Evolutionary conservation across 1,284 basidiomycete genomes (phyloP).

Genomic region (Polyporus tsugae): DNA sequence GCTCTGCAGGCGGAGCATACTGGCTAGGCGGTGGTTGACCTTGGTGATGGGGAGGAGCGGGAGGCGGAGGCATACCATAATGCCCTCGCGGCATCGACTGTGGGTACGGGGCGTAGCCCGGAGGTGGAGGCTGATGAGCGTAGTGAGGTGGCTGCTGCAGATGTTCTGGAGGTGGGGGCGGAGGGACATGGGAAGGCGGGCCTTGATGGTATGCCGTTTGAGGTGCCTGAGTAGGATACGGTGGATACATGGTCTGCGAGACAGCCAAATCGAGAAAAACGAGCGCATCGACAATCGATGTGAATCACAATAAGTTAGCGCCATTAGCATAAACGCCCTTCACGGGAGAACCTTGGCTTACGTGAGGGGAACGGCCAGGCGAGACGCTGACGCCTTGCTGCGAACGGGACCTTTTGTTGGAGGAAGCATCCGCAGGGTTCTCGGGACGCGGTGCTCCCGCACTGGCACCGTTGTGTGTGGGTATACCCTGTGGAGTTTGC

Average conservation of each 20-base stretch:
- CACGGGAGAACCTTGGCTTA: constrained; percentile 42
- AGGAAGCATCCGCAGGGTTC: constrained; percentile 34
- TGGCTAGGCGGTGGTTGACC: constrained; percentile 38
- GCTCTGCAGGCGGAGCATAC: constrained; percentile 41
- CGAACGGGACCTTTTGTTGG: constrained; percentile 42
- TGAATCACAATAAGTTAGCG: constrained; percentile 35
- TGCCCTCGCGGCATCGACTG: constrained; percentile 37
- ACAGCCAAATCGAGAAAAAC: constrained; percentile 28
- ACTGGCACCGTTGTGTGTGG: constrained; percentile 28
- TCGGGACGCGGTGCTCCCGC: constrained; percentile 30
- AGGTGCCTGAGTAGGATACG: constrained; percentile 41
- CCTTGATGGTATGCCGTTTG: constrained; percentile 38
- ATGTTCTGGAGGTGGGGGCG: constrained; percentile 37
- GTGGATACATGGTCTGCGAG: constrained; percentile 39
- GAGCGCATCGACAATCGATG: constrained; percentile 31
- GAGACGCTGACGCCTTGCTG: constrained; percentile 43
- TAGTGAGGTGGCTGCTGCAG: constrained; percentile 38
- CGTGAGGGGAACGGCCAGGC: constrained; percentile 47
- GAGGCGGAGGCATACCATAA: constrained; percentile 37
- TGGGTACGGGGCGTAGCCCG: constrained; percentile 37
- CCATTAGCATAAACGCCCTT: constrained; percentile 35
- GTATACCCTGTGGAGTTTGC: constrained; percentile 20
- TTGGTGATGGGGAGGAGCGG: constrained; percentile 40
- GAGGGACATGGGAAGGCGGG: constrained; percentile 32
- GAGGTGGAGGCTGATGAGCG: constrained; percentile 30